Conservation (phyloP, 768 basidiomycete genomes). For the Tephrocybe sp. region DNA sequence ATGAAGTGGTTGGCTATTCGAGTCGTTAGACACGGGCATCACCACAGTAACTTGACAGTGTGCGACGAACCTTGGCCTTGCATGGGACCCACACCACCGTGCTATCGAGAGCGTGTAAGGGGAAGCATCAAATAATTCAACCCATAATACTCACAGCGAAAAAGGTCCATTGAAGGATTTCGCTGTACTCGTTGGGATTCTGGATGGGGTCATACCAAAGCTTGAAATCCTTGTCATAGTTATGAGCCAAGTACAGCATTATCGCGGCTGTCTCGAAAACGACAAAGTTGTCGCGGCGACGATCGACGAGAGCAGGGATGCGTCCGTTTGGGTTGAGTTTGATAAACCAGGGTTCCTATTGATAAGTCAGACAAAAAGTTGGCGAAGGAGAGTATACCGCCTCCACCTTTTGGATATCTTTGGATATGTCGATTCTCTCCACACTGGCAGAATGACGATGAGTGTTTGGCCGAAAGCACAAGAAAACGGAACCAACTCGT, state of each 20-base stretch:
- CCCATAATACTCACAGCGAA: conserved; percentile 61
- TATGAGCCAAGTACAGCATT: conserved; percentile 75
- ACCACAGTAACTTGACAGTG: not conserved
- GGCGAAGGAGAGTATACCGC: too few relatives aligned
- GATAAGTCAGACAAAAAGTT: not conserved
- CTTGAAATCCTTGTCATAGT: conserved; percentile 65
- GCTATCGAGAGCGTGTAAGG: conserved; percentile 35
- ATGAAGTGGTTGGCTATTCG: conserved; percentile 65
- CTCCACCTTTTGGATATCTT: conserved; percentile 72
- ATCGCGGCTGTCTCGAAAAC: conserved; percentile 84
- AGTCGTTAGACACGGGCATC: not conserved
- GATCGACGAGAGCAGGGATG: conserved; percentile 68
- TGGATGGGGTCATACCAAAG: conserved; percentile 59
- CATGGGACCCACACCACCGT: conserved; percentile 86
- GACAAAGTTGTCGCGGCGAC: conserved; percentile 53
- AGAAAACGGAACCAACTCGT: conserved; percentile 32
- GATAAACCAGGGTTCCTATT: conserved; percentile 68
- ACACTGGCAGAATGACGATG: conserved; percentile 31
- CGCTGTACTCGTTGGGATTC: conserved; percentile 60
- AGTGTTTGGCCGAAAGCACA: not conserved
- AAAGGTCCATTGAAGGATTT: conserved; percentile 85
- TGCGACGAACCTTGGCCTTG: conserved; percentile 56
- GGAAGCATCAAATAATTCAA: not conserved
- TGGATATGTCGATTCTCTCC: conserved; percentile 52
- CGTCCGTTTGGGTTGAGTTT: conserved; percentile 70